These are phyloP conservation scores for Ephemerocybe angulata DNA, from an alignment of 768 basidiomycete species.

Conservation along the genomic window DNA sequence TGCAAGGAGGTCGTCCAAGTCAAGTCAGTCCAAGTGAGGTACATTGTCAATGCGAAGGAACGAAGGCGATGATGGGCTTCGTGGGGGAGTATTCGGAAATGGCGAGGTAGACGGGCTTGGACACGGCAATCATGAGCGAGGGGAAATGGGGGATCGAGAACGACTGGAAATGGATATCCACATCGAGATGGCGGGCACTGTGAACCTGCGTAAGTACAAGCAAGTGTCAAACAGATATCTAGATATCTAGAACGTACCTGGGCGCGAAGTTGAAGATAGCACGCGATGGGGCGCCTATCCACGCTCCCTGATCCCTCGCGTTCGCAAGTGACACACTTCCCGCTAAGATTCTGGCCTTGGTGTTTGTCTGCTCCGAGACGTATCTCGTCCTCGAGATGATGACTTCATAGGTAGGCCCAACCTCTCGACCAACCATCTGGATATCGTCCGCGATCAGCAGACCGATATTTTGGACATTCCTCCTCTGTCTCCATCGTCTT, in stretches of 20 bases:
- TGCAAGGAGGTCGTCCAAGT: constrained; percentile 82
- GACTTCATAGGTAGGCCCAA: constrained; percentile 95
- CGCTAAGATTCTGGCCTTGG: constrained; percentile 90
- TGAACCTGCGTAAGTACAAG: too few relatives aligned
- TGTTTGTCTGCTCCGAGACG: constrained; percentile 89
- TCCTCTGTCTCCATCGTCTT: constrained; percentile 92
- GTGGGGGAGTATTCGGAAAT: constrained; percentile 82
- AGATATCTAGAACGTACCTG: too few relatives aligned
- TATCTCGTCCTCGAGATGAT: constrained; percentile 96
- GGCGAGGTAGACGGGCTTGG: constrained; percentile 93
- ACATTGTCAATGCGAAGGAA: constrained; percentile 90
- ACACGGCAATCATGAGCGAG: constrained; percentile 98
- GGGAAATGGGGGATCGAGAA: constrained; percentile 98
- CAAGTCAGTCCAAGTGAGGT: too few relatives aligned
- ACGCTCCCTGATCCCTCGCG: constrained; percentile 92
- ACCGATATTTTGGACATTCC: constrained; percentile 92
- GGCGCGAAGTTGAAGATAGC: constrained; percentile 98
- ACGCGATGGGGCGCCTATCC: constrained; percentile 93
- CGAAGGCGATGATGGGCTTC: constrained; percentile 89
- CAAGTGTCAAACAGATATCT: too few relatives aligned
- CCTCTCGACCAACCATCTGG: constrained; percentile 90
- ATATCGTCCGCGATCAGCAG: constrained; percentile 93
- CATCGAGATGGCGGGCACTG: constrained; percentile 94
- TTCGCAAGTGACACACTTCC: constrained; percentile 95
- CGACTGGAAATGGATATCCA: constrained; percentile 96